A percentile compares a stretch with the other conserved stretches of the same genome.
phyloP scores from a whole-genome alignment of 164 flowering plant genomes.

The Houttuynia cordata region DNA sequence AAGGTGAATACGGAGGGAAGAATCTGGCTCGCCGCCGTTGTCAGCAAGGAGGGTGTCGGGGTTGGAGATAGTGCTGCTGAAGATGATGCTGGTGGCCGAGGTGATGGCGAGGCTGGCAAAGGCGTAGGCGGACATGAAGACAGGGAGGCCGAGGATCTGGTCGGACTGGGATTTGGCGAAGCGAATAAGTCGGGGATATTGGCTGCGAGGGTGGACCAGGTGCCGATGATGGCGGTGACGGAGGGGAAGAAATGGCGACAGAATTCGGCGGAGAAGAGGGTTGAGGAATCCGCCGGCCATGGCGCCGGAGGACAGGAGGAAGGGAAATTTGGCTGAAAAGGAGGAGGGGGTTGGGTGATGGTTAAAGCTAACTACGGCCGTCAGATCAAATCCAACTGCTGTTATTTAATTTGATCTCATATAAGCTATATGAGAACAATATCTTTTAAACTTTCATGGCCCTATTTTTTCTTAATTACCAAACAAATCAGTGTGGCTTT shows the following conservation, averaged over 20 bases:
- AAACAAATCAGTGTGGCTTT: too few species aligned
- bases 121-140: slow-evolving; percentile 84
- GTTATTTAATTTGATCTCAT: too few species aligned
- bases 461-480: too few species aligned
- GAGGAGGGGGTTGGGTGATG: too few species aligned
- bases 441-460: too few species aligned
- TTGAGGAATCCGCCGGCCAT: slow-evolving; percentile 78
- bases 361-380: too few species aligned
- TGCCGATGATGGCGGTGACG: slow-evolving; percentile 81
- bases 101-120: slow-evolving; percentile 89
- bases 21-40: slow-evolving; percentile 66
- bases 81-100: slow-evolving; percentile 62
- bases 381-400: too few species aligned
- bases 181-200: slow-evolving; percentile 92
- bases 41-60: slow-evolving; percentile 66
- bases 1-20: slow-evolving; percentile 69
- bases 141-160: slow-evolving; percentile 77
- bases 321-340: too few species aligned
- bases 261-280: slow-evolving; percentile 40
- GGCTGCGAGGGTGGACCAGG: slow-evolving; percentile 78
- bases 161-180: slow-evolving; percentile 64
- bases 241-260: slow-evolving; percentile 87
- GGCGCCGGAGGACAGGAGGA: too few species aligned
- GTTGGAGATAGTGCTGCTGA: slow-evolving; percentile 60
- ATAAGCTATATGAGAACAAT: too few species aligned